Conservation (phyloP, 495 filamentous ascomycete species). For the Staphylotrichum longicolle region DNA sequence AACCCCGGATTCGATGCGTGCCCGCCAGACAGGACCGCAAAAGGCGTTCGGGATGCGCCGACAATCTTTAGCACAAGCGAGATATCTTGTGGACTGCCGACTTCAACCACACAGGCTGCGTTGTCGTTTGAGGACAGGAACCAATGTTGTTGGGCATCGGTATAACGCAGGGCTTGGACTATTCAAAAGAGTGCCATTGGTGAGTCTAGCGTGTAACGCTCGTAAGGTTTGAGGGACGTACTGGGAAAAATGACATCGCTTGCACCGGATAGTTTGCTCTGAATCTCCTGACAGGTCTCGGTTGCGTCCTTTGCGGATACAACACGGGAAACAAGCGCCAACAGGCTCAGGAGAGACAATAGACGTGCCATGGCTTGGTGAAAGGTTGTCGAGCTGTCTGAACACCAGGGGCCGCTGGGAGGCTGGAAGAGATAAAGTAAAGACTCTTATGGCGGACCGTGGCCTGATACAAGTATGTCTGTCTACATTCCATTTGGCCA, state of each 20-base stretch:
- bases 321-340: too few species aligned
- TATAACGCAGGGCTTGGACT: constrained; percentile 12
- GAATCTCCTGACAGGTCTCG: constrained; percentile 14
- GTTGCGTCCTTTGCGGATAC: neutral
- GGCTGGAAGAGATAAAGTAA: too few species aligned
- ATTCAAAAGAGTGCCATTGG: too few species aligned
- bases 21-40: constrained; percentile 49
- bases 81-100: constrained; percentile 23
- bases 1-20: constrained; percentile 37
- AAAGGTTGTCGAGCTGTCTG: too few species aligned
- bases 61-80: constrained; percentile 26
- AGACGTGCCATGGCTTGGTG: neutral
- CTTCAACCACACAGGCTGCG: constrained; percentile 25
- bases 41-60: constrained; percentile 25
- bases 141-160: constrained; percentile 21
- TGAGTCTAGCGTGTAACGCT: too few species aligned
- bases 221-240: neutral
- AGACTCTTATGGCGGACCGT: too few species aligned
- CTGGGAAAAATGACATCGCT: constrained; percentile 14
- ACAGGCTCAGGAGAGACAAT: neutral
- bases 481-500: too few species aligned
- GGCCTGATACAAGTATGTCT: too few species aligned
- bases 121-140: constrained; percentile 25
- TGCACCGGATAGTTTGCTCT: constrained; percentile 8
- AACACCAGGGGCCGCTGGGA: too few species aligned